Base-by-base conservation (phyloP, 1,139 yeast genomes). In the Diutina pseudorugosa region DNA sequence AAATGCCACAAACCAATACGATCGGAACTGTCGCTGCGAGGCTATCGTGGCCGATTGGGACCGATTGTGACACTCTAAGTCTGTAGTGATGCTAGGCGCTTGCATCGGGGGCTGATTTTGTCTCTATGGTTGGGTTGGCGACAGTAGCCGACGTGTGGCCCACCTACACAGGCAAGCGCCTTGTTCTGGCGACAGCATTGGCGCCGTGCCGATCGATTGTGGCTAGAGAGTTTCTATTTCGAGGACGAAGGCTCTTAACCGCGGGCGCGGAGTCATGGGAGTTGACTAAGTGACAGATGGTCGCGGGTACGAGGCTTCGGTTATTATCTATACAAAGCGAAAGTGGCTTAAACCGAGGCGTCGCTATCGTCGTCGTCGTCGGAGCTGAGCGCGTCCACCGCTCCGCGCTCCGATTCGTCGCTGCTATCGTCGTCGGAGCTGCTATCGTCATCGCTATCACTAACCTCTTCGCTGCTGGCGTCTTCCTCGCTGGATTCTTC, bases 401-500 rank as follows among this genome's bases (percentile, higher is more conserved):
- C 36, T 30, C 36, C 36, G n/a, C 36, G 36, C n/a, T 30, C 36
- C 36, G 36, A 30, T 9, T 30, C 36, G 36, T 30, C 36, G n/a
- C n/a, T 11, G n/a, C 36, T 30, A 14, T 30, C n/a, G 4, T 14
- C n/a, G 36, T 30, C 36, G 33, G 3, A 3, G 8, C 8, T 30
- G n/a, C 23, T 40, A 2, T 40, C 42, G 33, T 9, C 12, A 30
- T 30, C 43, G n/a, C 23, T 40, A 2, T 40, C 42, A 23, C 19
- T 30, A 5, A 23, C 51, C 7, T 41, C 45, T 1, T 40, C 45
- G 4, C 23, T 20, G 47, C 23, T 20, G 18, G 14, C 42, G 11
- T 33, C 50, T 3, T 47, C 50, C 4, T 45, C 49, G 5, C 18
- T 20, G n/a, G 14, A 14, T 21, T 45, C 49, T 8, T 45, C 71